Evolutionary conservation across 805 yeast species (phyloP), one percentile per base, ranked within the genome.

Genomic region (Candida gorgasii): DNA sequence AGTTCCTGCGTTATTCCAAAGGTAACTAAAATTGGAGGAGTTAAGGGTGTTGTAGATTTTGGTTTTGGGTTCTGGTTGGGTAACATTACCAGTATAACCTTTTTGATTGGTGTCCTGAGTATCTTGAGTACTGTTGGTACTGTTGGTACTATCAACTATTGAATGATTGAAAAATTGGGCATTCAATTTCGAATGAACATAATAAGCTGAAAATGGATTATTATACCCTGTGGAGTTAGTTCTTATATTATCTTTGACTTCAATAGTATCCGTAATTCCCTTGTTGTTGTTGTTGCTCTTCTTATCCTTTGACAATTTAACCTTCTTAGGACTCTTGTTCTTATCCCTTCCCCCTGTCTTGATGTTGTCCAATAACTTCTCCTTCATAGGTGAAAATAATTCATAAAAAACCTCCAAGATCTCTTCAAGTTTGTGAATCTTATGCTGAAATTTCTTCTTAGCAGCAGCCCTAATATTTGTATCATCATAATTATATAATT

Each of bases 331-430:
- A n/a, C n/a, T n/a, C n/a, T n/a, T n/a, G n/a, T 32, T 17, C 13
- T 32, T 32, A 11, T 14, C 4, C 22, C 22, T 17, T 28, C 17
- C 15, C 11, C 20, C 33, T 30, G 17, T 4, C 7, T 26, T 14
- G 8, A 7, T 8, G 15, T 14, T 17, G 3, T 13, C 17, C 22
- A 3, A 8, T 18, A 38, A 36, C 18, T 43, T 36, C 16, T 34
- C 8, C 19, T 40, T 38, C 17, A 40, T 4, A 8, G 46, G 46
- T 13, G 30, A 31, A 27, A 46, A 19, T 14, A 43, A 12, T 12
- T 43, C 36, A 33, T 37, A 43, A 13, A 46, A 22, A 3, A 23
- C 13, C 19, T 28, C 11, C 44, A 43, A 42, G 9, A 36, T 31
- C 15, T 26, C 34, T n/a, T 31, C 23, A 12, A 46, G 17, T 12